phyloP scores from a whole-genome alignment of 345 rosid genomes.

The Zanthoxylum bungeanum region DNA sequence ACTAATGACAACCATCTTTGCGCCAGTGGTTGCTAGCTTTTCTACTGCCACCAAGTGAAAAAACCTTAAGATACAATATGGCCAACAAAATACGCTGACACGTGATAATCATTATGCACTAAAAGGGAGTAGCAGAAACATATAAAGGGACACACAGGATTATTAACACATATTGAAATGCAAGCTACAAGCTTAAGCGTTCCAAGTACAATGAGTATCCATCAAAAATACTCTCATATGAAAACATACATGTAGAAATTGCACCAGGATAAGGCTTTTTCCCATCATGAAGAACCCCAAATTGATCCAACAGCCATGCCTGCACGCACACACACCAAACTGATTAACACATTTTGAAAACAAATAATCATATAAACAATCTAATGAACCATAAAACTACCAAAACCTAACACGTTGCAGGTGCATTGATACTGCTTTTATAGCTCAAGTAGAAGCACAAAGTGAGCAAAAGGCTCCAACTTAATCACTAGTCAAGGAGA shows the following conservation, averaged over 20 bases:
- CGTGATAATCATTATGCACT: neutral
- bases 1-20: slow-evolving; percentile 81
- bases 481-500: neutral
- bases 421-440: neutral
- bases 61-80: slow-evolving; percentile 2
- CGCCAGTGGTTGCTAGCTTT: slow-evolving; percentile 67
- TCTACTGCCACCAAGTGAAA: slow-evolving; percentile 49
- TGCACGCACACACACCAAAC: slow-evolving; percentile 23
- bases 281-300: slow-evolving; percentile 96
- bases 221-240: neutral
- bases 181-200: neutral
- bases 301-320: slow-evolving; percentile 98
- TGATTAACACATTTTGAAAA: neutral
- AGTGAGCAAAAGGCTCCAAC: neutral
- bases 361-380: slow-evolving; percentile 1
- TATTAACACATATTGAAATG: neutral
- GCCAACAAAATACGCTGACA: neutral
- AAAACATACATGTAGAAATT: slow-evolving; percentile 69
- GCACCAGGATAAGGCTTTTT: slow-evolving; percentile 91
- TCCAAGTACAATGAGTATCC: neutral
- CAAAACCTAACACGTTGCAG: neutral
- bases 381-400: neutral
- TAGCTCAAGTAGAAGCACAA: neutral
- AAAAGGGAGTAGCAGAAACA: neutral
- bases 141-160: neutral